These are phyloP conservation scores for Przewalskia tangutica DNA, from an alignment of 257 asterid species.

Conservation along the genomic window DNA sequence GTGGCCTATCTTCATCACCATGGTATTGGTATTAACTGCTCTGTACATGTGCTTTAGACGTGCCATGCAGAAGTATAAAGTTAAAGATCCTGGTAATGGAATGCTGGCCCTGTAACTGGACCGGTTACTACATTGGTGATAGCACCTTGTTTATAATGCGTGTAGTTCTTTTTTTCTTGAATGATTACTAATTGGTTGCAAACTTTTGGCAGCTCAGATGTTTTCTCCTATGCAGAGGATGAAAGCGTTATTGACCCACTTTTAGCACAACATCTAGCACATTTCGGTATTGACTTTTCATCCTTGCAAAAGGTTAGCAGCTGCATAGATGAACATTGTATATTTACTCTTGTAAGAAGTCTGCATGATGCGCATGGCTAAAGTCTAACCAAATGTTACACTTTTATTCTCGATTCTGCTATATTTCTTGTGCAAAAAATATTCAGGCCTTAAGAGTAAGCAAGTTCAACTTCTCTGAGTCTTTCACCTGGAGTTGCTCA, in stretches of 20 bases:
- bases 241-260: slow-evolving; percentile 87
- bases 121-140: neutral
- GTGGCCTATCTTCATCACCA: neutral
- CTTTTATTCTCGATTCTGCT: neutral
- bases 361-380: neutral
- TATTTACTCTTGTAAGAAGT: neutral
- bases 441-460: neutral
- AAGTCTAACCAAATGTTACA: neutral
- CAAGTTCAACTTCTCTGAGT: neutral
- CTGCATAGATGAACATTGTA: neutral
- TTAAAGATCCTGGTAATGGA: neutral
- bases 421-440: neutral
- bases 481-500: neutral
- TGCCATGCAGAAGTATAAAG: neutral
- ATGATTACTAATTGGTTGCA: slow-evolving; percentile 32
- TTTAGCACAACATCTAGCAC: slow-evolving; percentile 85
- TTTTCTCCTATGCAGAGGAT: slow-evolving; percentile 95
- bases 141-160: neutral
- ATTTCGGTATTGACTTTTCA: slow-evolving; percentile 94
- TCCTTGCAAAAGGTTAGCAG: slow-evolving; percentile 84
- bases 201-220: slow-evolving; percentile 98
- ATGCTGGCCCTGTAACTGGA: neutral
- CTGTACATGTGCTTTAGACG: neutral
- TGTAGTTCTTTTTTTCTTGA: neutral
- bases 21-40: neutral